phyloP scores from a whole-genome alignment of 2,329 filamentous ascomycete genomes.

The Lecanicillium sp. region DNA sequence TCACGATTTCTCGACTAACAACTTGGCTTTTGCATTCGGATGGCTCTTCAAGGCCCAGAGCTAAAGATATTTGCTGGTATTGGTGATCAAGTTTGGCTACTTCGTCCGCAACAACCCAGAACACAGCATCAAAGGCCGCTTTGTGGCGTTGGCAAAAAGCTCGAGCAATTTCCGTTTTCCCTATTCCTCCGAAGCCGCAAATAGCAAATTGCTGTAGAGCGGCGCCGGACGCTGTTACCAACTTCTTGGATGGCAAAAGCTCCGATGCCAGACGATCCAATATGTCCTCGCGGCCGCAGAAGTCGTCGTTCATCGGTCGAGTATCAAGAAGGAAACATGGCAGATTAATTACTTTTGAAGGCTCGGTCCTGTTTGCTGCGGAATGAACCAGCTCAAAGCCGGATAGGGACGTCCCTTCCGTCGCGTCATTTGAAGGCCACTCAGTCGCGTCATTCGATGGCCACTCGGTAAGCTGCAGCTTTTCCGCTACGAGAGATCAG shows the following conservation, averaged over 20 bases:
- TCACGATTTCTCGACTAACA: constrained; percentile 6
- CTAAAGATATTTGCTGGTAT: constrained; percentile 4
- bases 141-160: constrained; percentile 4
- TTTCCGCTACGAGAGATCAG: neutral
- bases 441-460: neutral
- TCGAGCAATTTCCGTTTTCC: constrained; percentile 8
- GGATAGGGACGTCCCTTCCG: constrained; percentile 1
- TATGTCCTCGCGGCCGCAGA: constrained; percentile 8
- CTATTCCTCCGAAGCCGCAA: constrained; percentile 6
- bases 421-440: neutral
- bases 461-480: neutral
- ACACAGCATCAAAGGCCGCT: constrained; percentile 6
- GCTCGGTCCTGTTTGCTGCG: neutral
- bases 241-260: constrained; percentile 5
- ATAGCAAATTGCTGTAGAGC: constrained; percentile 4
- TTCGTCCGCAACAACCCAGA: constrained; percentile 6
- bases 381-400: constrained; percentile 4
- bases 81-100: constrained; percentile 7
- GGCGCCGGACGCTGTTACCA: neutral
- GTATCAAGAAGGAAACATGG: constrained; percentile 1
- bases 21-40: constrained; percentile 6
- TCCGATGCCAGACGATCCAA: constrained; percentile 3
- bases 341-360: neutral
- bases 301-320: neutral
- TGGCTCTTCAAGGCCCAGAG: constrained; percentile 5